Conservation (phyloP, 2,329 filamentous ascomycete species). For the Cucurbitaria berberidis region DNA sequence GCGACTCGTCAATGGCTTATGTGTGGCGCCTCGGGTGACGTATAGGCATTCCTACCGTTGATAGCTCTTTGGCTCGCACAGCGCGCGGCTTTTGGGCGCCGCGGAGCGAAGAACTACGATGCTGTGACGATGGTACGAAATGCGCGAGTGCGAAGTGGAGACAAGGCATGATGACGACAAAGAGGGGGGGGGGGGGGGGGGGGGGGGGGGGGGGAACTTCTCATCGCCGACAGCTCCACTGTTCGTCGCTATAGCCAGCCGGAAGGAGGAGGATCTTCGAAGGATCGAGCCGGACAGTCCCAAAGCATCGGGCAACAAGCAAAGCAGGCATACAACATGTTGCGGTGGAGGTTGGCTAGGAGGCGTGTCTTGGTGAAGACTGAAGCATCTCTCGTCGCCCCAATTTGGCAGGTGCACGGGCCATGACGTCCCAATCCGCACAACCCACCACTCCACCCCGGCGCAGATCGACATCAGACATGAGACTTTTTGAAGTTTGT, state of each 20-base stretch:
- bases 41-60: neutral
- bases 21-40: constrained; percentile 24
- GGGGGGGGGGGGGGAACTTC: too few species aligned
- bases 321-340: neutral
- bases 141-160: constrained; percentile 12
- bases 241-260: constrained; percentile 26
- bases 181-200: too few species aligned
- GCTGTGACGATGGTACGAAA: neutral
- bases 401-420: constrained; percentile 12
- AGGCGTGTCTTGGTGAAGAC: too few species aligned
- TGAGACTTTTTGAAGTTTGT: too few species aligned
- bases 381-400: neutral
- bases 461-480: too few species aligned
- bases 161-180: constrained; percentile 31
- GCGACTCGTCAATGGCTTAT: constrained; percentile 3
- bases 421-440: constrained; percentile 1
- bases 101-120: neutral
- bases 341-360: too few species aligned
- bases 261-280: constrained; percentile 5
- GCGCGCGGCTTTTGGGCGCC: constrained; percentile 1
- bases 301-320: constrained; percentile 12
- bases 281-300: constrained; percentile 6
- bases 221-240: constrained; percentile 23
- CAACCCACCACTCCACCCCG: constrained; percentile 20
- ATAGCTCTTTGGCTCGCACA: constrained; percentile 1